Conservation (phyloP, 2,329 filamentous ascomycete species). For the Endothia cerciana region DNA sequence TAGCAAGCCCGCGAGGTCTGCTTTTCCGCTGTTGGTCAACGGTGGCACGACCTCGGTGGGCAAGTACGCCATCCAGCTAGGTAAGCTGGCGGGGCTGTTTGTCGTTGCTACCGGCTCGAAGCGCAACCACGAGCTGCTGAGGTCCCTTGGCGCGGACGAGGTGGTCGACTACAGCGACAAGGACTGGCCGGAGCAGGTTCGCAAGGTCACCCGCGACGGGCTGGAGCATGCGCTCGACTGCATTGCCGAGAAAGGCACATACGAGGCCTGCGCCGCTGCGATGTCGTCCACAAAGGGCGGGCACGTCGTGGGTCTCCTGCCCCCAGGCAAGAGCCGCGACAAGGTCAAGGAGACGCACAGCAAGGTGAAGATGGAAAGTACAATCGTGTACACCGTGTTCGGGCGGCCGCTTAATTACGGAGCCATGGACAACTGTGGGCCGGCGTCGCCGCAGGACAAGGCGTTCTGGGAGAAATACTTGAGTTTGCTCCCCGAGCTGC, state of each 20-base stretch:
- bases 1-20: conserved; percentile 34
- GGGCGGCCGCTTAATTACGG: conserved; percentile 33
- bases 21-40: conserved; percentile 37
- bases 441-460: conserved; percentile 37
- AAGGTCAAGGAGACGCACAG: conserved; percentile 29
- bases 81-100: conserved; percentile 28
- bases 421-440: conserved; percentile 36
- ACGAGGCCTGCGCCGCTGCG: conserved; percentile 32
- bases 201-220: conserved; percentile 65
- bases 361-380: conserved; percentile 39
- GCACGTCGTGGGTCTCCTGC: conserved; percentile 22
- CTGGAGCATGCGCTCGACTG: conserved; percentile 38
- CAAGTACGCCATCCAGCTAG: conserved; percentile 29
- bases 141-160: conserved; percentile 28
- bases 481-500: conserved; percentile 34
- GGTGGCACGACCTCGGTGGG: conserved; percentile 29
- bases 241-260: conserved; percentile 36
- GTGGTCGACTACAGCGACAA: conserved; percentile 32
- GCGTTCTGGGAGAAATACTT: conserved; percentile 40
- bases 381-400: conserved; percentile 40
- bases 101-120: conserved; percentile 30
- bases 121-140: conserved; percentile 28
- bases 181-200: conserved; percentile 52
- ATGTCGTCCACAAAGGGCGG: conserved; percentile 39
- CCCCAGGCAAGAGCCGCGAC: conserved; percentile 28